These are phyloP conservation scores for Kitagawia praeruptora DNA, from an alignment of 129 eudicot genomes.

Conservation along the genomic window DNA sequence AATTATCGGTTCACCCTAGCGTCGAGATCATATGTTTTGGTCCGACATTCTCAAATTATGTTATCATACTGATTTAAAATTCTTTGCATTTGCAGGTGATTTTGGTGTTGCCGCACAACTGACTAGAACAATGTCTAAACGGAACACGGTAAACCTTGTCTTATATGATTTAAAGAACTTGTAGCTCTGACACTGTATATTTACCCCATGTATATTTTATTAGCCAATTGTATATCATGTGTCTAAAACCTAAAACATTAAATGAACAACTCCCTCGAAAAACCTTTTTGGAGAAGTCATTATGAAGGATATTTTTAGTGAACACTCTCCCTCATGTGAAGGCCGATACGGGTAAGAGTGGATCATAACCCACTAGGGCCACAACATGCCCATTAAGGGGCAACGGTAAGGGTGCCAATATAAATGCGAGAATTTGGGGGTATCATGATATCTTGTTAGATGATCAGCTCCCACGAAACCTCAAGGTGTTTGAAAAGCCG, in stretches of 20 bases:
- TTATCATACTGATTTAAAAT: not conserved
- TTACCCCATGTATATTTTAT: not conserved
- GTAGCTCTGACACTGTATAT: not conserved
- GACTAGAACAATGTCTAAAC: constrained; percentile 97
- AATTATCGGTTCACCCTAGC: not conserved
- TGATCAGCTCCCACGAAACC: not conserved
- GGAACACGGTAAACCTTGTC: constrained; percentile 64
- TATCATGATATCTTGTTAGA: not conserved
- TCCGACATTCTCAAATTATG: not conserved
- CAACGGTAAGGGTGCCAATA: not conserved
- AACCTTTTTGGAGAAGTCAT: not conserved
- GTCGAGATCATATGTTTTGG: not conserved
- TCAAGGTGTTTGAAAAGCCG: not conserved
- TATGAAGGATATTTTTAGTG: not conserved
- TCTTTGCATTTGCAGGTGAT: constrained; percentile 57
- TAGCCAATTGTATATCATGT: not conserved
- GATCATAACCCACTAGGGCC: not conserved
- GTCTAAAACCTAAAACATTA: not conserved
- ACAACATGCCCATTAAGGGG: not conserved
- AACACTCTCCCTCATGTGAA: not conserved
- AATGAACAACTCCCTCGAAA: not conserved
- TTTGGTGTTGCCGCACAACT: constrained; percentile 99
- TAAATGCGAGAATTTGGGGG: not conserved
- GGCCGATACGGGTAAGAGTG: not conserved
- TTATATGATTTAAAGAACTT: not conserved